Percentiles rank a stretch among this genome's conserved stretches.
phyloP scores from a whole-genome alignment of 345 rosid species.

The Camelina neglecta region DNA sequence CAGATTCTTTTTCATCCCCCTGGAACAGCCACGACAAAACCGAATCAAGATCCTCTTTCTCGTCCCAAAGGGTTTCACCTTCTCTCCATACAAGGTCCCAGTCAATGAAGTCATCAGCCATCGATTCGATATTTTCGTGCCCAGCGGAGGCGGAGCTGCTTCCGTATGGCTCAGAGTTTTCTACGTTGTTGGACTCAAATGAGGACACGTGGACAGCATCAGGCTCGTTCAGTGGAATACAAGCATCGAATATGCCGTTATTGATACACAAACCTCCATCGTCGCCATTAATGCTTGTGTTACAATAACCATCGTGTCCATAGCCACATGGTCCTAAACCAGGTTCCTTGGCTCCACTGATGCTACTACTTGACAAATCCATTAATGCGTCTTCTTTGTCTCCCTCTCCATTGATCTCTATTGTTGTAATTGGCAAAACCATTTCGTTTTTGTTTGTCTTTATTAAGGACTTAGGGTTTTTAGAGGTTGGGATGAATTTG shows the following conservation, averaged over 20 bases:
- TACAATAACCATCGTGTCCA: not conserved
- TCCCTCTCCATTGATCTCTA: not conserved
- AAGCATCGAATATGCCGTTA: slow-evolving; percentile 27
- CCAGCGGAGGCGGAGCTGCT: not conserved
- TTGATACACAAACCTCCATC: slow-evolving; percentile 22
- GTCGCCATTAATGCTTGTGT: slow-evolving; percentile 24
- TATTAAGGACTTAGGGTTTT: not conserved
- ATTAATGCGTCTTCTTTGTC: slow-evolving; percentile 12
- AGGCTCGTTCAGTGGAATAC: slow-evolving; percentile 25
- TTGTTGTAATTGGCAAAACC: not conserved
- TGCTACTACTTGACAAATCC: slow-evolving; percentile 20
- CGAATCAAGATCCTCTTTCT: slow-evolving; percentile 9
- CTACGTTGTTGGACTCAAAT: not conserved
- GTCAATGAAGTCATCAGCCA: slow-evolving; percentile 27
- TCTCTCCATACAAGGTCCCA: slow-evolving; percentile 40
- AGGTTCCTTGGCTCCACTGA: slow-evolving; percentile 24
- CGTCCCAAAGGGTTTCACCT: slow-evolving; percentile 32
- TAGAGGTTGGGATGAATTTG: not conserved
- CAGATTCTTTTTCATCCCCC: slow-evolving; percentile 17
- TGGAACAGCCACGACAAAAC: slow-evolving; percentile 36
- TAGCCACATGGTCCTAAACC: slow-evolving; percentile 18
- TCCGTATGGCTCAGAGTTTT: not conserved
- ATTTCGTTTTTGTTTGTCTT: not conserved
- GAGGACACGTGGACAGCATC: slow-evolving; percentile 7
- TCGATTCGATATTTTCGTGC: not conserved